Evolutionary conservation across 306 rosid species (phyloP).

Genomic region (Vigna trinervia): DNA sequence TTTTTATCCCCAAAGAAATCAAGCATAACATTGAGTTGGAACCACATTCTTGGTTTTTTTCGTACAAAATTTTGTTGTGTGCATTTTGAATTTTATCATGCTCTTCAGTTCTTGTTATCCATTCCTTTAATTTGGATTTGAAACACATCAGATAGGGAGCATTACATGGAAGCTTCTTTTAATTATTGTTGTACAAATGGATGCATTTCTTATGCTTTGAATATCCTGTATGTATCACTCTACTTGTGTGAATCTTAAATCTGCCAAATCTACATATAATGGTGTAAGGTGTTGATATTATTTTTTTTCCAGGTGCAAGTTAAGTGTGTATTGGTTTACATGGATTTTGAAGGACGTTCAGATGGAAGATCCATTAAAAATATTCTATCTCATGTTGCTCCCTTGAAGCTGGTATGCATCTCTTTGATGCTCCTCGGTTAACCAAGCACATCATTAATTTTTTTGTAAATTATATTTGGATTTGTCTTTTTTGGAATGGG

Average conservation of each 20-base stretch:
- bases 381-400: slow-evolving; percentile 96
- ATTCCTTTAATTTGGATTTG: slow-evolving; percentile 26
- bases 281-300: slow-evolving; percentile 23
- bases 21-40: slow-evolving; percentile 7
- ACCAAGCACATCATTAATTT: slow-evolving; percentile 31
- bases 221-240: slow-evolving; percentile 13
- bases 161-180: slow-evolving; percentile 11
- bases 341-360: slow-evolving; percentile 99
- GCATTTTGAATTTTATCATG: slow-evolving; percentile 16
- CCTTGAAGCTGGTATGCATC: slow-evolving; percentile 82
- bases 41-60: not conserved
- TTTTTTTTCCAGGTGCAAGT: slow-evolving; percentile 77
- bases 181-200: slow-evolving; percentile 4
- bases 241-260: slow-evolving; percentile 38
- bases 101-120: not conserved
- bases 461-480: not conserved
- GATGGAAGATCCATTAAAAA: slow-evolving; percentile 93
- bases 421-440: slow-evolving; percentile 18
- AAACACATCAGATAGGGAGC: slow-evolving; percentile 19
- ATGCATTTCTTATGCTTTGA: slow-evolving; percentile 15
- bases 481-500: slow-evolving; percentile 24
- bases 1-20: not conserved
- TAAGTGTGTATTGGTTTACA: slow-evolving; percentile 73
- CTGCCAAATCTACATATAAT: slow-evolving; percentile 24
- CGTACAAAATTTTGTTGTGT: slow-evolving; percentile 10